Evolutionary conservation across 2,329 filamentous ascomycete genomes (phyloP).

Genomic region (Alternaria sp.): DNA sequence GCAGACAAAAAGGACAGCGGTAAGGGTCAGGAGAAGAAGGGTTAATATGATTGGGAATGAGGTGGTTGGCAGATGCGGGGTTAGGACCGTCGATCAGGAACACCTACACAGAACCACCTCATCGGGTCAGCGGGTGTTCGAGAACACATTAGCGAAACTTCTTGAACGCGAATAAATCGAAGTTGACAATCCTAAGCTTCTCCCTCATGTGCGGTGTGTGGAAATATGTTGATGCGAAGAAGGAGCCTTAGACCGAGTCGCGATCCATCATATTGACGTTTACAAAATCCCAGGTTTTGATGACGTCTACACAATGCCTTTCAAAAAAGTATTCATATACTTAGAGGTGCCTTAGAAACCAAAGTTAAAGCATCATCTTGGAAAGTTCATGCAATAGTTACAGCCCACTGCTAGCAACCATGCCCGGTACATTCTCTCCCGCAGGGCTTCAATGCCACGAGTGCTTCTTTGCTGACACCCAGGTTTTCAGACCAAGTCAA

Average conservation of each 20-base stretch:
- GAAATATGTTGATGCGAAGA: not conserved
- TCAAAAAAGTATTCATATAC: not conserved
- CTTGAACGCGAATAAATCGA: not conserved
- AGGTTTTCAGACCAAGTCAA: too few species aligned
- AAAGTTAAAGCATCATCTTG: too few species aligned
- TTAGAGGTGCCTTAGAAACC: too few species aligned
- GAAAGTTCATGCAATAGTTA: too few species aligned
- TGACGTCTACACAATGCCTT: not conserved
- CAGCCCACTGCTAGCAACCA: too few species aligned
- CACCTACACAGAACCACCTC: not conserved
- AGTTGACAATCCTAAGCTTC: not conserved
- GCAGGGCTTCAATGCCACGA: too few species aligned
- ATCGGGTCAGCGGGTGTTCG: not conserved
- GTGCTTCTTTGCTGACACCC: too few species aligned
- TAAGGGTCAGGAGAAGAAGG: slow-evolving; percentile 2
- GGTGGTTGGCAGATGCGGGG: not conserved
- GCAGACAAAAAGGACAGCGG: not conserved
- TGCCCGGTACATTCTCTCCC: too few species aligned
- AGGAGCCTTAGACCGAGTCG: not conserved
- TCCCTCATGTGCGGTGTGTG: not conserved
- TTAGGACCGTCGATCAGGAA: not conserved
- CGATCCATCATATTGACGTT: not conserved
- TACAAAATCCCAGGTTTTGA: not conserved
- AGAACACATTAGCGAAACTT: not conserved
- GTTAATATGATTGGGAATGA: not conserved